Percentiles rank a stretch among this genome's conserved stretches.
These are phyloP conservation scores for Tylopilus sp. DNA, from an alignment of 768 basidiomycete genomes.

Conservation along the genomic window DNA sequence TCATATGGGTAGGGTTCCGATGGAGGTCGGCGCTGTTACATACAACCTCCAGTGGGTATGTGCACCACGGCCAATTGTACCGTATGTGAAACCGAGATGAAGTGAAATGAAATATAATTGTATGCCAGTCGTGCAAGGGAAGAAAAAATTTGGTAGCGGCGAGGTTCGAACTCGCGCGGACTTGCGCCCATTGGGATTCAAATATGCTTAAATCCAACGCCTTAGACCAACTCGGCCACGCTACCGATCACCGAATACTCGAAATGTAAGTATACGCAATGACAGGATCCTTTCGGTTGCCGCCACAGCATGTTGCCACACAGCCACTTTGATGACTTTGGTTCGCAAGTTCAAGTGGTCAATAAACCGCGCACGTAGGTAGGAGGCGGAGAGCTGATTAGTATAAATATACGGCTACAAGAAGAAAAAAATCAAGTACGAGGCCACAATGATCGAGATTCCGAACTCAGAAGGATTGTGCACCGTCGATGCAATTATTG, in stretches of 20 bases:
- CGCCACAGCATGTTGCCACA: background rate
- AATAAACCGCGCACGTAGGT: too few species aligned
- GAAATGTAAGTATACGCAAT: background rate
- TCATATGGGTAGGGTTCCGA: background rate
- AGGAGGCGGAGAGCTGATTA: too few species aligned
- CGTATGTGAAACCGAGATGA: background rate
- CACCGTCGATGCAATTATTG: too few species aligned
- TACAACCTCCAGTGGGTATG: background rate
- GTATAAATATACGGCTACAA: too few species aligned
- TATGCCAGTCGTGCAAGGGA: too few species aligned
- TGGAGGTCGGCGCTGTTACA: too few species aligned
- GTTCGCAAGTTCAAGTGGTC: too few species aligned
- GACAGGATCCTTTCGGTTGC: background rate
- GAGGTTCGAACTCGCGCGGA: slow-evolving; percentile 92
- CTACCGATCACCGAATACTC: slow-evolving; percentile 37
- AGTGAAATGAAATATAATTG: background rate
- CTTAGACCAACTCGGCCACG: slow-evolving; percentile 90
- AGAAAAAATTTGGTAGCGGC: slow-evolving; percentile 58
- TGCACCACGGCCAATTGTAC: background rate
- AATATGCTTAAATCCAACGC: slow-evolving; percentile 81
- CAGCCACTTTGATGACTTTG: background rate
- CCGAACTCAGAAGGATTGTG: too few species aligned
- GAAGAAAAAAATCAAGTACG: too few species aligned
- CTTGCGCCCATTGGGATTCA: slow-evolving; percentile 82
- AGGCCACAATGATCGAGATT: too few species aligned